Conservation (phyloP, 345 rosid genomes). For the Eucalyptus viminalis region DNA sequence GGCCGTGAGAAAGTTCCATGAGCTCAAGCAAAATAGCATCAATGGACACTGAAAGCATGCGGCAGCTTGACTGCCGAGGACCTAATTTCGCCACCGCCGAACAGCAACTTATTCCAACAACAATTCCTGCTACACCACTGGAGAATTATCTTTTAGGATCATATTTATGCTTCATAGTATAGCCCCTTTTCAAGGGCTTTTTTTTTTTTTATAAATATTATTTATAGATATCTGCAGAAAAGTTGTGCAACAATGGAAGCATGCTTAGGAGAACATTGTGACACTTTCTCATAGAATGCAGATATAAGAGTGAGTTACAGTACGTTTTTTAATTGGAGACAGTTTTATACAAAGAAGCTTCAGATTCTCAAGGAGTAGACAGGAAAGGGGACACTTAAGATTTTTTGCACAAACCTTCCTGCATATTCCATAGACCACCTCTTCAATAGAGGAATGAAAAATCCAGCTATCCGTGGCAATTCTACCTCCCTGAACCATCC, state of each 20-base stretch:
- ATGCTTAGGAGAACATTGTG: background rate
- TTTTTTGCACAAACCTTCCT: constrained; percentile 40
- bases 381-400: background rate
- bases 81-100: constrained; percentile 41
- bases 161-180: background rate
- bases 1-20: constrained; percentile 34
- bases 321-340: background rate
- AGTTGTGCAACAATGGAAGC: background rate
- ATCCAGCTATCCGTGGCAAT: constrained; percentile 43
- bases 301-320: background rate
- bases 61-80: constrained; percentile 22
- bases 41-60: constrained; percentile 8
- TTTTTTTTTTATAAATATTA: background rate
- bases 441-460: constrained; percentile 48
- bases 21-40: constrained; percentile 33
- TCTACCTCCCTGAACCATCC: constrained; percentile 51
- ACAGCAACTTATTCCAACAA: constrained; percentile 54
- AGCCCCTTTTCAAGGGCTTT: background rate
- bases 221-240: background rate
- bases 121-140: constrained; percentile 74
- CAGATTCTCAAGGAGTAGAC: background rate
- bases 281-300: background rate
- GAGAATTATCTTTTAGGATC: constrained; percentile 10
- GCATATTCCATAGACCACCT: constrained; percentile 68
- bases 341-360: background rate